A percentile compares a stretch with the other conserved stretches of the same genome.
phyloP scores from a whole-genome alignment of 2,329 filamentous ascomycete species.

The Microdochium bolleyi region DNA sequence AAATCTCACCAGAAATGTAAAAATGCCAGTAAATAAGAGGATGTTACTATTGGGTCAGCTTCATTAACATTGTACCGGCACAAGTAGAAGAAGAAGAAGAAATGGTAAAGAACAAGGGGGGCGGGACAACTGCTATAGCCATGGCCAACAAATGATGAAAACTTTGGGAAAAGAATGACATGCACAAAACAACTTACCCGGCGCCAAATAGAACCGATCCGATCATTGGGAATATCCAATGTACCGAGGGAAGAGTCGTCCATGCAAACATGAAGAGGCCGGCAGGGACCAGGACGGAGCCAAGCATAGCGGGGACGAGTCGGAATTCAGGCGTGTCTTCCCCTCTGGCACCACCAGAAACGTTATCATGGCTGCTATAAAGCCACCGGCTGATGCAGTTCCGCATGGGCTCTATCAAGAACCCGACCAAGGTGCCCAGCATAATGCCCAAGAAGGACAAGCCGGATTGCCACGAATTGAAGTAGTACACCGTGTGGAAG shows the following conservation, averaged over 20 bases:
- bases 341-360: constrained; percentile 31
- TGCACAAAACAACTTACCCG: constrained; percentile 41
- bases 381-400: constrained; percentile 49
- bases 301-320: constrained; percentile 66
- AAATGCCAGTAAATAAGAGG: constrained; percentile 74
- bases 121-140: neutral
- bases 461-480: constrained; percentile 74
- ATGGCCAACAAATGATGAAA: neutral
- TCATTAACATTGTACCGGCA: neutral
- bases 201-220: constrained; percentile 63
- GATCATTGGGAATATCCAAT: constrained; percentile 72
- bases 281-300: constrained; percentile 69
- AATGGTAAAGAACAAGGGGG: neutral
- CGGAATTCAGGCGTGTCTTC: constrained; percentile 79
- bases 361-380: neutral
- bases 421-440: constrained; percentile 57
- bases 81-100: neutral
- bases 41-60: constrained; percentile 46
- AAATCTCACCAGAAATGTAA: constrained; percentile 68
- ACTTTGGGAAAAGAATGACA: neutral
- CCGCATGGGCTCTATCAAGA: constrained; percentile 60
- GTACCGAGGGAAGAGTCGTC: constrained; percentile 67
- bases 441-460: constrained; percentile 68
- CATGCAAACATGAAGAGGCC: constrained; percentile 87
- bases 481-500: constrained; percentile 65